A percentile compares a stretch with the other conserved stretches of the same genome.
Conservation (phyloP, 1,284 basidiomycete genomes). For the Trichosporon asahii region DNA sequence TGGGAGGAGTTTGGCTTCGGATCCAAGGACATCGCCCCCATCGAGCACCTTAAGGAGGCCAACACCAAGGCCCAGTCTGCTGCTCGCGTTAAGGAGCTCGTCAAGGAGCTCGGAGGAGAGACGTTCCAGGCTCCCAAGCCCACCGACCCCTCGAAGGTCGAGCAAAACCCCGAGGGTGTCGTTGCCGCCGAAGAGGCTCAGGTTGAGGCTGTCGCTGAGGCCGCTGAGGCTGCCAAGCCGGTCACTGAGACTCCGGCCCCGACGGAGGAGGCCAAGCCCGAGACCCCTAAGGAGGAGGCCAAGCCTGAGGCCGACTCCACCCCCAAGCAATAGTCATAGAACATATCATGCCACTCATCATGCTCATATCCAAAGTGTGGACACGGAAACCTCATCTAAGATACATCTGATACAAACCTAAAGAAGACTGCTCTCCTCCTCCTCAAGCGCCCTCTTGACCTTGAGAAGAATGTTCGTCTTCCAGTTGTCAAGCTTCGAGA, state of each 20-base stretch:
- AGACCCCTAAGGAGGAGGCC: constrained; percentile 1
- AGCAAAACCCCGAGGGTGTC: background rate
- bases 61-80: constrained; percentile 30
- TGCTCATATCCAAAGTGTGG: background rate
- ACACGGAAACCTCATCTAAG: background rate
- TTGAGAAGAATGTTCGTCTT: constrained; percentile 84
- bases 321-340: constrained; percentile 12
- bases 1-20: constrained; percentile 62
- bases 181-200: constrained; percentile 7
- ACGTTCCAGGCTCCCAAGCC: constrained; percentile 18
- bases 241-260: constrained; percentile 1
- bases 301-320: constrained; percentile 4
- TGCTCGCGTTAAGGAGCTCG: constrained; percentile 21
- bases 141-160: background rate
- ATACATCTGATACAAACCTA: constrained; percentile 11
- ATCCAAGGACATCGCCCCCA: background rate
- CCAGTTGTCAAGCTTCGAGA: constrained; percentile 89
- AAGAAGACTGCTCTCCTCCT: constrained; percentile 54
- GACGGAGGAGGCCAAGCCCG: background rate
- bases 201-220: background rate
- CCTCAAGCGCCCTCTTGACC: constrained; percentile 76
- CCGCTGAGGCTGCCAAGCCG: background rate
- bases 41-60: constrained; percentile 56
- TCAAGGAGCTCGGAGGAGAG: constrained; percentile 28
- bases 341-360: constrained; percentile 7